Evolutionary conservation across 148 eudicot genomes (phyloP).

Genomic region (Simmondsia chinensis): DNA sequence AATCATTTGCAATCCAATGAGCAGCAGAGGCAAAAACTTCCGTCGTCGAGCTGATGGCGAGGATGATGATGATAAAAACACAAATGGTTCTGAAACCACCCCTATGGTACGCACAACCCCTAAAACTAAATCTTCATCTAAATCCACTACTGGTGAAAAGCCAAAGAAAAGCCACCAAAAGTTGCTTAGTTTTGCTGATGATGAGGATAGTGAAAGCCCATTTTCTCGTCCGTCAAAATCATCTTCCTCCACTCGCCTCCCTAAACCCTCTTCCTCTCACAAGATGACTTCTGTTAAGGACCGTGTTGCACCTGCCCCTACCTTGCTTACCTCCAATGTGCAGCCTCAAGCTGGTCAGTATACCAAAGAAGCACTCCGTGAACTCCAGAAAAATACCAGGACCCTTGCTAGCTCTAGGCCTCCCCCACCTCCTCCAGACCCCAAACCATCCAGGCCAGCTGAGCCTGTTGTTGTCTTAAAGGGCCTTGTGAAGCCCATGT

Average conservation of each 20-base stretch:
- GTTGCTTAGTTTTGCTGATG: constrained; percentile 77
- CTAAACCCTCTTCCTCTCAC: constrained; percentile 48
- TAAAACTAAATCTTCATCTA: constrained; percentile 17
- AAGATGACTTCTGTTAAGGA: constrained; percentile 41
- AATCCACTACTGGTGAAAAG: constrained; percentile 15
- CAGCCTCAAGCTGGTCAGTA: constrained; percentile 77
- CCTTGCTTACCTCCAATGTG: constrained; percentile 43
- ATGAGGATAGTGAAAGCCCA: constrained; percentile 50
- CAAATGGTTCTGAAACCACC: constrained; percentile 12
- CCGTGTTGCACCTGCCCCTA: constrained; percentile 22
- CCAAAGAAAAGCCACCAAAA: constrained; percentile 46
- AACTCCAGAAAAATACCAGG: constrained; percentile 77
- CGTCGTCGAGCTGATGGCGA: constrained; percentile 66
- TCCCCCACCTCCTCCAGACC: constrained; percentile 14
- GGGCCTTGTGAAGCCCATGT: constrained; percentile 54
- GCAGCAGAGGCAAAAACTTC: constrained; percentile 53
- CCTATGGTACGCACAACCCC: constrained; percentile 8
- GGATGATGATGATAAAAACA: constrained; percentile 28
- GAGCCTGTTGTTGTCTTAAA: constrained; percentile 71
- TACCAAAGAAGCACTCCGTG: constrained; percentile 74
- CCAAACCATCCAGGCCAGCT: constrained; percentile 11
- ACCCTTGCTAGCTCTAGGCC: constrained; percentile 39
- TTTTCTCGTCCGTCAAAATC: constrained; percentile 29
- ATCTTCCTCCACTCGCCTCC: constrained; percentile 23
- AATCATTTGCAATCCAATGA: too few species aligned